These are phyloP conservation scores for Ceratocystis cacaofunesta DNA, from an alignment of 2,329 filamentous ascomycete species.

Conservation along the genomic window DNA sequence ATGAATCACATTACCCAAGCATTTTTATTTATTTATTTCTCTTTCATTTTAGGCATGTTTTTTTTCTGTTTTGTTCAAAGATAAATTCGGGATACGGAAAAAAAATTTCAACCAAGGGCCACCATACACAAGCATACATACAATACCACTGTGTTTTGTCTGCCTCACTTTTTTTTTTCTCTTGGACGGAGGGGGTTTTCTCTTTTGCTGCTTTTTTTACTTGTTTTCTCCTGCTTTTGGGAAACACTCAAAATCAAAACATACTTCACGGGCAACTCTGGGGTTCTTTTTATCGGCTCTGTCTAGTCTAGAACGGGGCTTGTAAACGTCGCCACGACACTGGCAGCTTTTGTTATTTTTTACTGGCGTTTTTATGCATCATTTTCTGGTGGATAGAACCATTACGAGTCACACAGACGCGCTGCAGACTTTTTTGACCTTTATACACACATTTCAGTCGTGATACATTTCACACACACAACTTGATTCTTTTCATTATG, in stretches of 20 bases:
- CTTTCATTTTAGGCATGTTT: not conserved
- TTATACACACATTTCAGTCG: not conserved
- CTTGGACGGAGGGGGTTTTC: not conserved
- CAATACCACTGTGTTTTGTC: too few species aligned
- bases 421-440: not conserved
- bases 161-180: not conserved
- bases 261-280: not conserved
- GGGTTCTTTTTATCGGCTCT: not conserved
- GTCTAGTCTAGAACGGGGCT: not conserved
- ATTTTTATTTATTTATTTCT: not conserved
- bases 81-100: constrained; percentile 1
- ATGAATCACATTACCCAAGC: not conserved
- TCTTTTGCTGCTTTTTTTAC: not conserved
- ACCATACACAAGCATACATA: not conserved
- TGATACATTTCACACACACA: not conserved
- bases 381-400: not conserved
- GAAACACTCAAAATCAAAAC: not conserved
- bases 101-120: not conserved
- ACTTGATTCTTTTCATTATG: not conserved
- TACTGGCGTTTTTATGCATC: not conserved
- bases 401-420: not conserved
- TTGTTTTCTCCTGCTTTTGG: not conserved
- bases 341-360: not conserved
- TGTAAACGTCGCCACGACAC: not conserved
- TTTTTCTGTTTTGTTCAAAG: not conserved